phyloP scores from a whole-genome alignment of 2,329 filamentous ascomycete species.

The Myrmaecium sp. region DNA sequence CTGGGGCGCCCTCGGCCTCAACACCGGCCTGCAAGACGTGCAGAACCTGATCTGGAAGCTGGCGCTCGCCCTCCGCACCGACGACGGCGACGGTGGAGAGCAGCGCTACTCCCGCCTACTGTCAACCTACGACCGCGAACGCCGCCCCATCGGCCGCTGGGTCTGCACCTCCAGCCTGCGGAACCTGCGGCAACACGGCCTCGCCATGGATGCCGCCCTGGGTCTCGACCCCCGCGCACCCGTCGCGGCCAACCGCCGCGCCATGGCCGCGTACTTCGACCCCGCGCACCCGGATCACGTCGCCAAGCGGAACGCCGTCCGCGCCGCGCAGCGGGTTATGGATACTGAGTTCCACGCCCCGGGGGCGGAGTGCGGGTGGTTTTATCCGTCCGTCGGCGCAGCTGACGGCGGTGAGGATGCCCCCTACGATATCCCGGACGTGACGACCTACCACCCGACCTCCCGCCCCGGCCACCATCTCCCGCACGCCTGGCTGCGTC shows the following conservation, averaged over 20 bases:
- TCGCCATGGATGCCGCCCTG: constrained; percentile 16
- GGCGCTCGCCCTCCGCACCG: constrained; percentile 10
- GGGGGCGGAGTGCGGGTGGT: constrained; percentile 19
- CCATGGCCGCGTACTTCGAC: constrained; percentile 12
- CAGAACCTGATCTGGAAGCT: constrained; percentile 24
- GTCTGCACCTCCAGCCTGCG: constrained; percentile 12
- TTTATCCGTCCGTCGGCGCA: constrained; percentile 12
- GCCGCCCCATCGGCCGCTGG: constrained; percentile 16
- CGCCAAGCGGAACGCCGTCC: constrained; percentile 10
- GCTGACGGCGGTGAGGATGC: constrained; percentile 6
- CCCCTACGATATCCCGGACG: too few species aligned
- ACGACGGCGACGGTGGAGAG: constrained; percentile 3
- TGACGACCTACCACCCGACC: constrained; percentile 10
- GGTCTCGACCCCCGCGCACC: constrained; percentile 11
- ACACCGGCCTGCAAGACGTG: constrained; percentile 21
- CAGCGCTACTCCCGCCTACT: constrained; percentile 13
- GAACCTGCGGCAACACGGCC: constrained; percentile 13
- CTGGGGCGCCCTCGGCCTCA: constrained; percentile 20
- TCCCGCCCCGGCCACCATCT: constrained; percentile 17
- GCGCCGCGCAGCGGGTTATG: constrained; percentile 10
- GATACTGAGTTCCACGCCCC: constrained; percentile 19
- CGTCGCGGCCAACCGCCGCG: constrained; percentile 9
- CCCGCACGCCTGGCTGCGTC: constrained; percentile 14
- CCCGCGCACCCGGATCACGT: constrained; percentile 6
- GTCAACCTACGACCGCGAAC: constrained; percentile 17